Evolutionary conservation across 169 alveolate genomes (phyloP).

Genomic region (Amoebophrya sp.): DNA sequence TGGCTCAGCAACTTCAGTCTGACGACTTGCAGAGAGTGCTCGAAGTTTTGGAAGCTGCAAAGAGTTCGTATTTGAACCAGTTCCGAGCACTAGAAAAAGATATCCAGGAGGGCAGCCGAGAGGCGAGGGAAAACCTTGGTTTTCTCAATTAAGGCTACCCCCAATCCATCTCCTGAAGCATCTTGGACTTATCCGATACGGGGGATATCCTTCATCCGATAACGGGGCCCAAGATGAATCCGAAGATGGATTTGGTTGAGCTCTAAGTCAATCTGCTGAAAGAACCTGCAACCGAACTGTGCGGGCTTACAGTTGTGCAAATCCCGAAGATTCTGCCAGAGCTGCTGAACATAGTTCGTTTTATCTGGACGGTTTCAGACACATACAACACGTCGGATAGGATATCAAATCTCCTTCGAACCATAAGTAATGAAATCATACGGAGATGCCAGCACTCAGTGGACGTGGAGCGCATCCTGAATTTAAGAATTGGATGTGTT

Average conservation of each 20-base stretch:
- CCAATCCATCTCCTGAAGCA: too few species aligned
- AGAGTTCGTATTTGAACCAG: slow-evolving; percentile 69
- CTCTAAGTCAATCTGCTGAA: slow-evolving; percentile 69
- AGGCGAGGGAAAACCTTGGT: slow-evolving; percentile 74
- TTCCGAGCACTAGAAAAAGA: slow-evolving; percentile 72
- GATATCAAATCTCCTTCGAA: slow-evolving; percentile 75
- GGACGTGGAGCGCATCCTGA: slow-evolving; percentile 66
- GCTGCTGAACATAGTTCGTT: slow-evolving; percentile 77
- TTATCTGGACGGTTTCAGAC: slow-evolving; percentile 75
- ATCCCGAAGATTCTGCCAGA: slow-evolving; percentile 73
- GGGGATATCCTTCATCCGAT: too few species aligned
- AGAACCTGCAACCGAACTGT: slow-evolving; percentile 65
- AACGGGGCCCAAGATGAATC: too few species aligned
- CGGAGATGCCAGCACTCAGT: slow-evolving; percentile 78
- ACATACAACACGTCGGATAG: slow-evolving; percentile 75
- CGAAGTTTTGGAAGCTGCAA: slow-evolving; percentile 68
- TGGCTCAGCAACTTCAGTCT: slow-evolving; percentile 71
- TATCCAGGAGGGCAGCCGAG: slow-evolving; percentile 68
- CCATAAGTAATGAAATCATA: slow-evolving; percentile 77
- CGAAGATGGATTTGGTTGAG: too few species aligned
- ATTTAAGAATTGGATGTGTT: too few species aligned
- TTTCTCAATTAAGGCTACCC: too few species aligned
- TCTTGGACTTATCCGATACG: too few species aligned
- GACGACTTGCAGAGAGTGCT: slow-evolving; percentile 69
- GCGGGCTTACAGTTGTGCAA: slow-evolving; percentile 71